These are phyloP conservation scores for Tephrocybe sp. DNA, from an alignment of 768 basidiomycete species.

Conservation along the genomic window DNA sequence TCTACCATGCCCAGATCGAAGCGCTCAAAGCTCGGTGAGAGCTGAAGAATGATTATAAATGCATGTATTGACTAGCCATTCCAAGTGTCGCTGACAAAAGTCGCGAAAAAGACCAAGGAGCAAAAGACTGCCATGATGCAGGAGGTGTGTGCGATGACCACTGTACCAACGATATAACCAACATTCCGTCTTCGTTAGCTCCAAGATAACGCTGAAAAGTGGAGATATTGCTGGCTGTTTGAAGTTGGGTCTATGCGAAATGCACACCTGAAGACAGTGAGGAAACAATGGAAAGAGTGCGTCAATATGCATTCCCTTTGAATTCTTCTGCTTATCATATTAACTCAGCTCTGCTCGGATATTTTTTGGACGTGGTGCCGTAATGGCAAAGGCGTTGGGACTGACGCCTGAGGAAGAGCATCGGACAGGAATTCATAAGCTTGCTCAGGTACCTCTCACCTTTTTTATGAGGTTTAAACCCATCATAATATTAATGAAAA, in stretches of 20 bases:
- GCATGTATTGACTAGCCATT: slow-evolving; percentile 10
- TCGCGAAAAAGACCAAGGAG: slow-evolving; percentile 89
- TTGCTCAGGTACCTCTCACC: slow-evolving; percentile 62
- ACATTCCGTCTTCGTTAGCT: slow-evolving; percentile 45
- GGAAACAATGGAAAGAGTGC: slow-evolving; percentile 91
- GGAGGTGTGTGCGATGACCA: slow-evolving; percentile 50
- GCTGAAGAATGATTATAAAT: slow-evolving; percentile 3
- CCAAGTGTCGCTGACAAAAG: slow-evolving; percentile 90
- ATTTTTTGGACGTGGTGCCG: slow-evolving; percentile 83
- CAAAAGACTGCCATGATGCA: slow-evolving; percentile 84
- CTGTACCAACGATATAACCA: slow-evolving; percentile 2
- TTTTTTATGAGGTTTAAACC: slow-evolving; percentile 2
- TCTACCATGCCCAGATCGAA: slow-evolving; percentile 84
- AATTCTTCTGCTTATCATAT: slow-evolving; percentile 4
- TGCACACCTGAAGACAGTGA: slow-evolving; percentile 89
- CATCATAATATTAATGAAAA: not conserved
- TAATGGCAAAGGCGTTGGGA: slow-evolving; percentile 97
- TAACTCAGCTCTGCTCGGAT: slow-evolving; percentile 75
- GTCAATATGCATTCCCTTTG: slow-evolving; percentile 23
- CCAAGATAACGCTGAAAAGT: slow-evolving; percentile 82
- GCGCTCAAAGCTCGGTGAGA: slow-evolving; percentile 82
- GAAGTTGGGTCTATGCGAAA: slow-evolving; percentile 96
- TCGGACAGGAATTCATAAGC: slow-evolving; percentile 69
- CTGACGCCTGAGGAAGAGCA: slow-evolving; percentile 86
- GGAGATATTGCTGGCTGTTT: slow-evolving; percentile 95